phyloP scores from a whole-genome alignment of 2,329 filamentous ascomycete genomes.

The Cytospora mali region DNA sequence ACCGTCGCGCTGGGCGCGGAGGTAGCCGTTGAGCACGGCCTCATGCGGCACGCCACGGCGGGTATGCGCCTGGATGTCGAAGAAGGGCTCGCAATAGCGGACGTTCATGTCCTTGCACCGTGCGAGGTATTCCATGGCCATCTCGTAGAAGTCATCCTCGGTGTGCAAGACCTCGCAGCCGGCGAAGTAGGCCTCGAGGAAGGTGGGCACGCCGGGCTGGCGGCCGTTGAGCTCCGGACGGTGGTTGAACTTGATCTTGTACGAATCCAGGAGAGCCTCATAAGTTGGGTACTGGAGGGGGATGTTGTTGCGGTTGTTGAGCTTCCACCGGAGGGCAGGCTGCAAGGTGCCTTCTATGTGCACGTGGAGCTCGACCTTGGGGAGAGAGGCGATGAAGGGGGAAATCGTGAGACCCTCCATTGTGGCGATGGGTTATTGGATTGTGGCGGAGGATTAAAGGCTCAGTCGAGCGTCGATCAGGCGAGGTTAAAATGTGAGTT shows the following conservation, averaged over 20 bases:
- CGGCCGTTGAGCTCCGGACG: slow-evolving; percentile 42
- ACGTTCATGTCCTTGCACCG: slow-evolving; percentile 41
- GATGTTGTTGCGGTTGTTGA: slow-evolving; percentile 43
- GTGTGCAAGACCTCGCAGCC: slow-evolving; percentile 39
- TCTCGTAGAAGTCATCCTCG: slow-evolving; percentile 43
- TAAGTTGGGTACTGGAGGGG: slow-evolving; percentile 37
- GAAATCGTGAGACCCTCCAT: neutral
- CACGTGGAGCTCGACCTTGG: slow-evolving; percentile 50
- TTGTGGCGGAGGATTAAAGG: neutral
- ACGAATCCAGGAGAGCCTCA: slow-evolving; percentile 39
- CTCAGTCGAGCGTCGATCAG: too few species aligned
- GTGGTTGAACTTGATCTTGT: slow-evolving; percentile 41
- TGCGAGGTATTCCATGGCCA: slow-evolving; percentile 43
- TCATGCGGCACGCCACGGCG: slow-evolving; percentile 39
- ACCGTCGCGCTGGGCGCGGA: slow-evolving; percentile 38
- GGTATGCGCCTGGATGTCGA: slow-evolving; percentile 47
- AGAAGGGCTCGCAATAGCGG: slow-evolving; percentile 45
- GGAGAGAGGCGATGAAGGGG: slow-evolving; percentile 33
- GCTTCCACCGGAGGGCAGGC: slow-evolving; percentile 44
- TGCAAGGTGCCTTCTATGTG: slow-evolving; percentile 51
- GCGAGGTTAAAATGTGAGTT: neutral
- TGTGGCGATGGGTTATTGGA: neutral
- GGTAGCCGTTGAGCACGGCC: slow-evolving; percentile 41
- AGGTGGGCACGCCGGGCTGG: slow-evolving; percentile 35
- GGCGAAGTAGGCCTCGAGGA: slow-evolving; percentile 40